Evolutionary conservation across 495 filamentous ascomycete genomes (phyloP), one percentile per base, ranked within the genome.

Genomic region (Neurospora hispaniola): DNA sequence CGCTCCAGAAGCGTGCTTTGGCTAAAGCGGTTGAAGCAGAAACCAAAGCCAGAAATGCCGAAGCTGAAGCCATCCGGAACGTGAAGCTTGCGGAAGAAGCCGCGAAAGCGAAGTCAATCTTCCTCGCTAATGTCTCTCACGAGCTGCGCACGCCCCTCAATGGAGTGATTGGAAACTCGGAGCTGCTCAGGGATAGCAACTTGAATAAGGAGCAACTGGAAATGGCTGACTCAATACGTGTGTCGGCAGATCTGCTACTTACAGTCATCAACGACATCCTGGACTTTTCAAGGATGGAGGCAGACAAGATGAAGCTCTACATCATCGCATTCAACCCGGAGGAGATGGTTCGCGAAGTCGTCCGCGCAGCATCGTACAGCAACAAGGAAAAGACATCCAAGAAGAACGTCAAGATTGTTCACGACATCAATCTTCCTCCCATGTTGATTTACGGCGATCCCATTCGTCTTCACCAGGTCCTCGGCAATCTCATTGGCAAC

Each of bases 241-340:
- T 97, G 27, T 97, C 94, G 73, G 94, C 94, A 5, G 93, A 97
- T 78, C 91, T 95, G 9, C 84, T 97, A 9, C 86, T 97, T n/a
- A 94, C 92, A 1, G 91, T 97, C 71, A 97, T 97, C 84, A 97
- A 97, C 78, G 94, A 97, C 76, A 94, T 97, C 31, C 84, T 97
- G 2, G 94, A 97, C 80, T 97, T 96, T 79, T 96, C 93, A 41
- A 94, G 96, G 78, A 89, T 97, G 78, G 94, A 97, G 80, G 94
- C 94, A 18, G 94, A 94, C 77, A 97, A 97, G 84, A 96, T 97
- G 92, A 93, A 93, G 80, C 90, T 97, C 10, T 95, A 92, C 71
- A 91, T 91, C 12, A 93, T 95, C 69, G 92, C 93, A 2, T 87
- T 97, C 75, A 94, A 92, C 72, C 86, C 96, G 0, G 91, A 89